These are phyloP conservation scores for Blastobotrys ciferrii DNA, from an alignment of 1,139 yeast genomes.

Conservation along the genomic window DNA sequence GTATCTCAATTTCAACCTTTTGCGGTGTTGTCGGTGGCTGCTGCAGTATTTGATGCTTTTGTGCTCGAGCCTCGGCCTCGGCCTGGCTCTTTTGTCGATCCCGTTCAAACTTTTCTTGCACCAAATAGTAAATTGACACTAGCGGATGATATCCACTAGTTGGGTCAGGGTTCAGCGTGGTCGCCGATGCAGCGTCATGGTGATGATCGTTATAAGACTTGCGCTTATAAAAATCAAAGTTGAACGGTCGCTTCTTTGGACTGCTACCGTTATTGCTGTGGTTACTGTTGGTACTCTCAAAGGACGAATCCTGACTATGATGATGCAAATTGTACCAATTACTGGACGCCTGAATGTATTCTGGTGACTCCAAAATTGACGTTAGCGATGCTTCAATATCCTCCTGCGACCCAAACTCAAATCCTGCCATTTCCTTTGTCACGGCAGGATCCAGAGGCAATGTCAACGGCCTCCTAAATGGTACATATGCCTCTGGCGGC, in stretches of 20 bases:
- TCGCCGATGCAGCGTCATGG: constrained; percentile 10
- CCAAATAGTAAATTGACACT: constrained; percentile 80
- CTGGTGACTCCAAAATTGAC: constrained; percentile 59
- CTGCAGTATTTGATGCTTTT: constrained; percentile 22
- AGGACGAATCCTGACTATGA: not conserved
- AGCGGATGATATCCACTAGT: constrained; percentile 87
- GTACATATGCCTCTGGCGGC: constrained; percentile 68
- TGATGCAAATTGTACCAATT: constrained; percentile 54
- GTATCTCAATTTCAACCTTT: constrained; percentile 12
- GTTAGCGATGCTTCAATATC: constrained; percentile 58
- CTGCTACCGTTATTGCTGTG: not conserved
- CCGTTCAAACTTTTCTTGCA: constrained; percentile 74
- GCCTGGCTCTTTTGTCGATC: constrained; percentile 42
- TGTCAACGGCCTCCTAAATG: constrained; percentile 70
- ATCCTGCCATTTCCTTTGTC: constrained; percentile 69
- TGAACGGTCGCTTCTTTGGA: constrained; percentile 12
- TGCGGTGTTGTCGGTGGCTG: constrained; percentile 16
- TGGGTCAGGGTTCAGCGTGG: constrained; percentile 62
- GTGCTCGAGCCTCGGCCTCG: constrained; percentile 25
- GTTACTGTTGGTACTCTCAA: not conserved
- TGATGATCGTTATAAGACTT: constrained; percentile 12
- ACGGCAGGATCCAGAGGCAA: constrained; percentile 72
- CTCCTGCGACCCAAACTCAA: constrained; percentile 74
- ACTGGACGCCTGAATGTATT: constrained; percentile 62
- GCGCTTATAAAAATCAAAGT: constrained; percentile 12